Base-by-base conservation (phyloP, 2,329 filamentous ascomycete species). In the Trichoderma aggressivum region DNA sequence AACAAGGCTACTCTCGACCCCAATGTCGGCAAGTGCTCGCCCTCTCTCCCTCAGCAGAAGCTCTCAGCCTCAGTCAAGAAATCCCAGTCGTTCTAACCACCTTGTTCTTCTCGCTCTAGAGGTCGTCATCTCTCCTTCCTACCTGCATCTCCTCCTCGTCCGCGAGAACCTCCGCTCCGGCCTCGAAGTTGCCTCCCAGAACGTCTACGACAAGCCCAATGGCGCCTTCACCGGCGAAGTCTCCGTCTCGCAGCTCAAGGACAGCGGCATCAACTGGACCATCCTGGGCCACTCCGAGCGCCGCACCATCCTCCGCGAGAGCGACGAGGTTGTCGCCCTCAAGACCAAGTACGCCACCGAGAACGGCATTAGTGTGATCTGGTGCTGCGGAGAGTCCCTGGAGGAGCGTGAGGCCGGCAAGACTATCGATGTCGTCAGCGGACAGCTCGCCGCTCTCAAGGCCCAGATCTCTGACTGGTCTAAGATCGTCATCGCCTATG, bases 151-250 rank as follows among this genome's bases (percentile, higher is more conserved):
- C 78, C 89, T 93, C 80, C 90, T 94, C 75, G 90, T 94, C 79
- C 93, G 93, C 78, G 91, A 96, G 81, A 87, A 90, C 79, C 88
- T 95, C 78, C 89, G 91, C 81, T 80, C 88, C 77, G 90, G 90
- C 75, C 87, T 99, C 81, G 92, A 93, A 80, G 92, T 99, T 74
- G 92, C 95, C 71, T 91, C 96, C 71, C 96, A 99, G 86, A 99
- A 99, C 85, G 94, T 98, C 83, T 98, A 90, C 84, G 93, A 98
- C 88, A 95, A 95, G 89, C 94, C 94, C 82, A 94, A 96, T 83
- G 96, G 96, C 78, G 96, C 96, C 78, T 98, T 92, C 88, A 99
- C 96, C 43, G 96, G 96, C 79, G 96, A 99, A 86, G 96, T 98
- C 85, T 94, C 92, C 75, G 94, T 94, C 75, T 86, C 91, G 74